Evolutionary conservation across 2,329 filamentous ascomycete species (phyloP).

Genomic region (Alternaria gansuensis): DNA sequence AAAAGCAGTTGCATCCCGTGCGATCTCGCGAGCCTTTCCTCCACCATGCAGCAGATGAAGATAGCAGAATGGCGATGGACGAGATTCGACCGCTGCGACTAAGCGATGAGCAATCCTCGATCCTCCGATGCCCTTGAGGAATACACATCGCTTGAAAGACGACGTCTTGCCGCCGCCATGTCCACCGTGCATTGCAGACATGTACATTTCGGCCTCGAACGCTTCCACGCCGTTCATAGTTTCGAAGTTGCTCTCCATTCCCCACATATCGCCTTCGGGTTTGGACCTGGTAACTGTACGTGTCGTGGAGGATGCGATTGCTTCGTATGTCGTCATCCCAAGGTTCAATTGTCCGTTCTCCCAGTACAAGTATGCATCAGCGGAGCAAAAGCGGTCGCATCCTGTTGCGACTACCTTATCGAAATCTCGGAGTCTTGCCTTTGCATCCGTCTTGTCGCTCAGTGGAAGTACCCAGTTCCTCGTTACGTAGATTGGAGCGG

Average conservation of each 20-base stretch:
- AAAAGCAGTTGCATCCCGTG: constrained; percentile 63
- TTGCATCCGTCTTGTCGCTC: constrained; percentile 43
- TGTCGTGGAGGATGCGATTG: constrained; percentile 16
- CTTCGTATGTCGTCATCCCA: constrained; percentile 62
- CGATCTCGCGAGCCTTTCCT: constrained; percentile 59
- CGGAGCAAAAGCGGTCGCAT: constrained; percentile 58
- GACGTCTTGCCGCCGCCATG: constrained; percentile 68
- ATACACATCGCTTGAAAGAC: constrained; percentile 71
- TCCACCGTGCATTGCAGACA: constrained; percentile 67
- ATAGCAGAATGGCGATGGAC: constrained; percentile 66
- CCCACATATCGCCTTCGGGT: constrained; percentile 29
- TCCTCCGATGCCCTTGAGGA: constrained; percentile 61
- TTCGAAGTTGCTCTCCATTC: constrained; percentile 46
- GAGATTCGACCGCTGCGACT: constrained; percentile 57
- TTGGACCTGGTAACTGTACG: neutral
- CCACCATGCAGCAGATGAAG: constrained; percentile 70
- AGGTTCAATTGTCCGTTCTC: constrained; percentile 59
- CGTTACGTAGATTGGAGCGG: constrained; percentile 53
- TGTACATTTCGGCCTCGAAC: constrained; percentile 69
- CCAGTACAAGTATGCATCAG: constrained; percentile 66
- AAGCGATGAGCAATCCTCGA: constrained; percentile 51
- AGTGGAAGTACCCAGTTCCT: constrained; percentile 44
- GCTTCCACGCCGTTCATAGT: constrained; percentile 60
- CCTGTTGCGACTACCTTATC: constrained; percentile 51
- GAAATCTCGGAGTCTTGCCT: constrained; percentile 53